phyloP scores from a whole-genome alignment of 441 rosid species.

The Mallotus japonicus region DNA sequence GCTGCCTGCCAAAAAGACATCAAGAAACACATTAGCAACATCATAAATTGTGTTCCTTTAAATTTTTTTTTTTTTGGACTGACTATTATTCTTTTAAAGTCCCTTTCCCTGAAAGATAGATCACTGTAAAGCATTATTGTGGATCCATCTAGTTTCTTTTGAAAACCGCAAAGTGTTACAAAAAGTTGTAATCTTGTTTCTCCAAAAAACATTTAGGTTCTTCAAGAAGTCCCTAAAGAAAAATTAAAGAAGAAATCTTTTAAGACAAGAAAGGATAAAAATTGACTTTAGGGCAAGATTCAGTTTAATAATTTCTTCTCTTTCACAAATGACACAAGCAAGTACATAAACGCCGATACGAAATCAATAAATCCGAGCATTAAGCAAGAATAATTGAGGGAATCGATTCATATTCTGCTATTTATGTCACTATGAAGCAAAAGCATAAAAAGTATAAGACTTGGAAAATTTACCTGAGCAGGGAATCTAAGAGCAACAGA shows the following conservation, averaged over 20 bases:
- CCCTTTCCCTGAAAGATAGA: background rate
- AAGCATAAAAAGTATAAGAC: background rate
- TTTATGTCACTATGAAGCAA: background rate
- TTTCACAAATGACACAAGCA: background rate
- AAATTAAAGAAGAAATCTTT: background rate
- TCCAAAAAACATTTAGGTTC: too few relatives aligned
- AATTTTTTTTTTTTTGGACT: background rate
- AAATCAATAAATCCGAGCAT: background rate
- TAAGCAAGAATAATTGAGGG: background rate
- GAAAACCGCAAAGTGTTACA: too few relatives aligned
- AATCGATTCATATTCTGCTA: background rate
- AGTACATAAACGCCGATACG: background rate
- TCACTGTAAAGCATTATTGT: background rate
- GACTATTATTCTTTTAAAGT: background rate
- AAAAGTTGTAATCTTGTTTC: too few relatives aligned
- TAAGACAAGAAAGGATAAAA: background rate
- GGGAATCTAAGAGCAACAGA: constrained; percentile 86
- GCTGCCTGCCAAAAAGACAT: constrained; percentile 48
- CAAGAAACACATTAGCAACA: background rate
- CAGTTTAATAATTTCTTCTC: too few relatives aligned
- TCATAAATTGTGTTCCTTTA: background rate
- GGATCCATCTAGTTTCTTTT: too few relatives aligned
- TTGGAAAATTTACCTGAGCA: constrained; percentile 55
- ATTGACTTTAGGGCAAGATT: too few relatives aligned
- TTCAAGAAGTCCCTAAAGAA: too few relatives aligned